Percentiles rank a stretch among this genome's conserved stretches.
Conservation (phyloP, 805 yeast species). For the Lachancea mirantina region DNA sequence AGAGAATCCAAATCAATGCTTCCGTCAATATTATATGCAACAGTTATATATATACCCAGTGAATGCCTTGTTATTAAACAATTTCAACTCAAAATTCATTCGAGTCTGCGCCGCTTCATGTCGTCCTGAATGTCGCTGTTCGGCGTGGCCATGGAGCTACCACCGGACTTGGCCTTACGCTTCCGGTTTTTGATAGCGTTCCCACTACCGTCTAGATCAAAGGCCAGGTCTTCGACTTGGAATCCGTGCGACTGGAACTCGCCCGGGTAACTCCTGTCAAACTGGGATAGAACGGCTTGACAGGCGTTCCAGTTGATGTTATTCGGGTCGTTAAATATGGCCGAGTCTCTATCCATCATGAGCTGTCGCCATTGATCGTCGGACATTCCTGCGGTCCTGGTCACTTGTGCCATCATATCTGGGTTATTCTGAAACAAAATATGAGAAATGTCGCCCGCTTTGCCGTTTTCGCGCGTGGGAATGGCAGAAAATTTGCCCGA, state of each 20-base stretch:
- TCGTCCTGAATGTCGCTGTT: constrained; percentile 26
- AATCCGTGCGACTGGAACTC: constrained; percentile 26
- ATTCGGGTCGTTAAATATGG: constrained; percentile 17
- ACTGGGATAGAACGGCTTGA: constrained; percentile 25
- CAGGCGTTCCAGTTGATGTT: constrained; percentile 29
- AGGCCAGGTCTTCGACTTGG: constrained; percentile 30
- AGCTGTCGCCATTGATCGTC: constrained; percentile 22
- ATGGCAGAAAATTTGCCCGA: constrained; percentile 66
- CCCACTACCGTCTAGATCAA: constrained; percentile 32
- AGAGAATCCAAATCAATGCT: background rate
- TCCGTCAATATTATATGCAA: background rate
- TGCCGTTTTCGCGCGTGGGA: constrained; percentile 40
- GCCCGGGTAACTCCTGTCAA: constrained; percentile 28
- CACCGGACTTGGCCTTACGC: constrained; percentile 27
- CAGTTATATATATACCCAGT: too few relatives aligned
- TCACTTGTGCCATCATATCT: constrained; percentile 27
- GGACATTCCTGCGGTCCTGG: constrained; percentile 20
- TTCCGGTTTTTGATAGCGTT: constrained; percentile 19
- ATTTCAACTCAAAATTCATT: too few relatives aligned
- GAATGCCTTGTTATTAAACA: too few relatives aligned
- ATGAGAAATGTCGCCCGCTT: constrained; percentile 32
- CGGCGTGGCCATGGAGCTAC: constrained; percentile 32
- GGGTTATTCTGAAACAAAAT: constrained; percentile 30
- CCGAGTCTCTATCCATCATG: constrained; percentile 22
- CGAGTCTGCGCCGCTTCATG: constrained; percentile 29